Conservation (phyloP, 202 grass and related monocot genomes). For the Eragrostis tef region DNA sequence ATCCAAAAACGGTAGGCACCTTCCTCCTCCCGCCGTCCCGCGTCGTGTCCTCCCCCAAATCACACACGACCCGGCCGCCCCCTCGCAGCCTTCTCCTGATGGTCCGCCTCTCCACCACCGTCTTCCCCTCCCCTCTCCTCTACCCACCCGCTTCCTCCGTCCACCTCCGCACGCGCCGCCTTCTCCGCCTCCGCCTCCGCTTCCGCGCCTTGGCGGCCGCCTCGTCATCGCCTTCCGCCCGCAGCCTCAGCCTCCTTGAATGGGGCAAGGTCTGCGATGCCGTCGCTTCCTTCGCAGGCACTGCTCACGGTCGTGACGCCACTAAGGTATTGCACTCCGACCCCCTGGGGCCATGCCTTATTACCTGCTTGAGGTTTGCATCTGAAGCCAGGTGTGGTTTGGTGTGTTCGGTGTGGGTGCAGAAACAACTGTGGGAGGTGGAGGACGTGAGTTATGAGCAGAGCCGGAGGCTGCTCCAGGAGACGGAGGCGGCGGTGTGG, state of each 20-base stretch:
- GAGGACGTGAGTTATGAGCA: slow-evolving; percentile 68
- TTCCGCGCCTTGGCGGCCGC: not conserved
- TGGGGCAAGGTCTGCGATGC: slow-evolving; percentile 74
- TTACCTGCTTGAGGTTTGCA: not conserved
- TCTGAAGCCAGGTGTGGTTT: not conserved
- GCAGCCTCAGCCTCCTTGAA: slow-evolving; percentile 69
- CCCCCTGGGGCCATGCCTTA: not conserved
- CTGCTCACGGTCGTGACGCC: slow-evolving; percentile 58
- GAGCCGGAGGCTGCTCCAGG: slow-evolving; percentile 62
- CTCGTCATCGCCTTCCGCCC: slow-evolving; percentile 35
- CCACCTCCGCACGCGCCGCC: slow-evolving; percentile 20
- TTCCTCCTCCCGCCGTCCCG: slow-evolving; percentile 34
- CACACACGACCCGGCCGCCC: not conserved
- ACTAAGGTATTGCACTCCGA: slow-evolving; percentile 45
- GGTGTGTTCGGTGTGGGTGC: slow-evolving; percentile 24
- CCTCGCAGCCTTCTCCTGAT: slow-evolving; percentile 23
- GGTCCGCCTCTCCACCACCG: slow-evolving; percentile 37
- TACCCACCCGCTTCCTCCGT: not conserved
- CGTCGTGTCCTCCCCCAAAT: not conserved
- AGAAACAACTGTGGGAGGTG: slow-evolving; percentile 58
- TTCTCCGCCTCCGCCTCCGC: slow-evolving; percentile 29
- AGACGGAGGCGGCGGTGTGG: slow-evolving; percentile 65
- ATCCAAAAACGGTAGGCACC: slow-evolving; percentile 26
- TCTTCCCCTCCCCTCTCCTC: not conserved
- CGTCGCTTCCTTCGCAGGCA: slow-evolving; percentile 70